These are phyloP conservation scores for Lepidium sativum DNA, from an alignment of 345 rosid genomes.

Conservation along the genomic window DNA sequence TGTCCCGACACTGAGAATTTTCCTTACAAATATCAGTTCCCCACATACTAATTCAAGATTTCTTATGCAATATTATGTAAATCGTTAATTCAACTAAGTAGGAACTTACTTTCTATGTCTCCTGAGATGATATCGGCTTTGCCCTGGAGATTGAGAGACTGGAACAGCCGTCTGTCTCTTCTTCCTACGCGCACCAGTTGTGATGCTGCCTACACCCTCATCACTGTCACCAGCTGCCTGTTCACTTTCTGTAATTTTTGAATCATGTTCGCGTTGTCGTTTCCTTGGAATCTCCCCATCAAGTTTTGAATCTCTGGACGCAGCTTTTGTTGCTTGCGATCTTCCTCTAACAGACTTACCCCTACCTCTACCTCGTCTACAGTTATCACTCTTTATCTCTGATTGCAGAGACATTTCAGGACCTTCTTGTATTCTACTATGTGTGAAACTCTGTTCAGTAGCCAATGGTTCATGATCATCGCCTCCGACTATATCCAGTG, in stretches of 20 bases:
- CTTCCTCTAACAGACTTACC: conserved; percentile 46
- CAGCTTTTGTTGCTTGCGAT: conserved; percentile 41
- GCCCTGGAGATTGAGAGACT: conserved; percentile 38
- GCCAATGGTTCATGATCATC: conserved; percentile 36
- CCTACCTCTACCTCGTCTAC: conserved; percentile 43
- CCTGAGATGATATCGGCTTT: conserved; percentile 75
- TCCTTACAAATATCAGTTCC: neutral
- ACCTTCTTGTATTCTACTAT: conserved; percentile 39
- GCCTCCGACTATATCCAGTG: conserved; percentile 22
- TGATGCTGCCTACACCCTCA: conserved; percentile 52
- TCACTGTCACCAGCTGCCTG: conserved; percentile 57
- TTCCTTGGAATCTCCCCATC: conserved; percentile 42
- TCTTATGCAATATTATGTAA: neutral
- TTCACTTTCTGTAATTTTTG: conserved; percentile 39
- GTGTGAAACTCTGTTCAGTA: conserved; percentile 45
- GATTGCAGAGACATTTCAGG: conserved; percentile 58
- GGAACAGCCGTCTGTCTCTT: conserved; percentile 41
- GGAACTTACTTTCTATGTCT: conserved; percentile 58
- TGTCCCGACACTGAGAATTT: conserved; percentile 36
- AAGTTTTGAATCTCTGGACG: conserved; percentile 48
- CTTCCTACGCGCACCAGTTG: conserved; percentile 57
- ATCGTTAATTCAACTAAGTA: neutral
- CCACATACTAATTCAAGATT: neutral
- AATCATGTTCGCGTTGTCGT: conserved; percentile 38
- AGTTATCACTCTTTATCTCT: conserved; percentile 29